Conservation (phyloP, 176 grass and related monocot genomes). For the Hyparrhenia diplandra region DNA sequence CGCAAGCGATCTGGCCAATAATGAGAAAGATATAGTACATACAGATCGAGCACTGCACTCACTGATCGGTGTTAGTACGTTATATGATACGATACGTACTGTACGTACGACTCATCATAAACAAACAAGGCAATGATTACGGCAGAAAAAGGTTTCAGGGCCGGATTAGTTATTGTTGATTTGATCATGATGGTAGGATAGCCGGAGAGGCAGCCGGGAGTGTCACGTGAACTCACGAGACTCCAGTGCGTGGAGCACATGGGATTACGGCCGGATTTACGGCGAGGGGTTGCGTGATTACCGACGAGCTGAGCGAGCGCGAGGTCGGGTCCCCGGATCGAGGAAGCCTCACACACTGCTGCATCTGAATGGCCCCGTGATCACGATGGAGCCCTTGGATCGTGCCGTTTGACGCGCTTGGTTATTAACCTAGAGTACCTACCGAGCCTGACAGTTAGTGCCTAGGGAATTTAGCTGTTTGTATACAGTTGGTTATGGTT, state of each 20-base stretch:
- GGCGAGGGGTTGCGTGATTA: conserved; percentile 24
- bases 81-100: background rate
- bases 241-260: conserved; percentile 37
- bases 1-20: background rate
- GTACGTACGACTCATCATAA: background rate
- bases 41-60: background rate
- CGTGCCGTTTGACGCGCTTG: conserved; percentile 49
- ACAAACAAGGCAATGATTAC: conserved; percentile 25
- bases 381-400: conserved; percentile 38
- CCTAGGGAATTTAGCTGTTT: conserved; percentile 13
- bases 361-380: too few species aligned
- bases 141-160: background rate
- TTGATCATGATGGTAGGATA: too few species aligned
- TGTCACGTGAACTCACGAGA: conserved; percentile 46
- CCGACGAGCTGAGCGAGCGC: conserved; percentile 19
- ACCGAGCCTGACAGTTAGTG: conserved; percentile 14
- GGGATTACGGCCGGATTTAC: conserved; percentile 5
- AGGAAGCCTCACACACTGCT: conserved; percentile 9
- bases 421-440: background rate
- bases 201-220: background rate
- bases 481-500: background rate
- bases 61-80: background rate
- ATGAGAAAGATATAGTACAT: background rate
- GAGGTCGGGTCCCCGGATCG: conserved; percentile 29
- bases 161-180: background rate